These are phyloP conservation scores for Athelia psychrophila DNA, from an alignment of 1,284 basidiomycete species.

Conservation along the genomic window DNA sequence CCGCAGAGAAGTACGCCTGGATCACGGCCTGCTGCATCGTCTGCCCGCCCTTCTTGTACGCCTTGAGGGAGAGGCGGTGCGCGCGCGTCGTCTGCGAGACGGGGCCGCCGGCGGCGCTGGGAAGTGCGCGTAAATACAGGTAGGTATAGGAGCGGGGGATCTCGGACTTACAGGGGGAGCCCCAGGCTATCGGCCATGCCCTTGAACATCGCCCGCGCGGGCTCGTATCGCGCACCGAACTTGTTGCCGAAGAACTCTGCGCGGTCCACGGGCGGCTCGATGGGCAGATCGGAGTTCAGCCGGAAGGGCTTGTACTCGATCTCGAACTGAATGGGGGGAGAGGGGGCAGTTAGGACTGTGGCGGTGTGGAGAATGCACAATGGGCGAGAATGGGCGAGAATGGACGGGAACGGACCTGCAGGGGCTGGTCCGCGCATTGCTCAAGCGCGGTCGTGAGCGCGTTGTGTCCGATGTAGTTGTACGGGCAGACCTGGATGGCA, in stretches of 20 bases:
- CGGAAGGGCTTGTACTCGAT: slow-evolving; percentile 76
- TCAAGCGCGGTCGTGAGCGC: slow-evolving; percentile 68
- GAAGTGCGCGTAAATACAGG: slow-evolving; percentile 1
- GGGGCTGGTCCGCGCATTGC: slow-evolving; percentile 56
- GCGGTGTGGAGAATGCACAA: too few relatives aligned
- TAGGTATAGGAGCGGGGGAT: slow-evolving; percentile 12
- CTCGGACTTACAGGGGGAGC: slow-evolving; percentile 56
- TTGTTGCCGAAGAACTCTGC: slow-evolving; percentile 48
- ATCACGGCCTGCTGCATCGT: slow-evolving; percentile 56
- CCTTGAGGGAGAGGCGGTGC: slow-evolving; percentile 74
- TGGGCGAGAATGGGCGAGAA: too few relatives aligned
- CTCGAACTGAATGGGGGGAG: too few relatives aligned
- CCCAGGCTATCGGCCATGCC: slow-evolving; percentile 59
- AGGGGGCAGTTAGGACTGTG: too few relatives aligned
- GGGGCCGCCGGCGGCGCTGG: slow-evolving; percentile 33
- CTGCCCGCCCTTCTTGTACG: slow-evolving; percentile 65
- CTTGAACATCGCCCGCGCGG: slow-evolving; percentile 43
- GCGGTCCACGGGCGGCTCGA: slow-evolving; percentile 44
- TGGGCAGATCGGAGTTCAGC: slow-evolving; percentile 48
- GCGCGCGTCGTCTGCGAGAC: slow-evolving; percentile 66
- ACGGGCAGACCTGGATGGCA: slow-evolving; percentile 56
- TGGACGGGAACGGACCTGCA: too few relatives aligned
- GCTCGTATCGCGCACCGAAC: slow-evolving; percentile 54
- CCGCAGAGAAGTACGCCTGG: slow-evolving; percentile 61
- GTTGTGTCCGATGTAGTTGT: slow-evolving; percentile 73